Evolutionary conservation across 2,329 filamentous ascomycete species (phyloP).

Genomic region (Ophiostoma sp.): DNA sequence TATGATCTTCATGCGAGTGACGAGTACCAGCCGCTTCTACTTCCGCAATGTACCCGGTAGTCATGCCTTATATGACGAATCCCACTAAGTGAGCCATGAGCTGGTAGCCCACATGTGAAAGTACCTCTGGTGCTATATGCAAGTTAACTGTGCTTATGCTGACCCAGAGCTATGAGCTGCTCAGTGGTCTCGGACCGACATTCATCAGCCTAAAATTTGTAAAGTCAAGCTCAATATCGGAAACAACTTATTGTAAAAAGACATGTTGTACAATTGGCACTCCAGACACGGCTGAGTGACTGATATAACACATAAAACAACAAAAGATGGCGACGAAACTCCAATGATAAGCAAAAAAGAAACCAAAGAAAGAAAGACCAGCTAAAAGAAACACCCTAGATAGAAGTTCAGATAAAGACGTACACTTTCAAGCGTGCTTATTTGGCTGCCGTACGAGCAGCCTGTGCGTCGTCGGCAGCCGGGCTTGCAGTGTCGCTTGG

Average conservation of each 20-base stretch:
- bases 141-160: neutral
- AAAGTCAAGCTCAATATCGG: neutral
- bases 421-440: neutral
- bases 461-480: slow-evolving; percentile 13
- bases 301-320: too few relatives aligned
- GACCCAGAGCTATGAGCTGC: neutral
- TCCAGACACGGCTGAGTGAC: too few relatives aligned
- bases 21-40: neutral
- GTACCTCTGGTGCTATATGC: neutral
- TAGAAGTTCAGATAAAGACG: too few relatives aligned
- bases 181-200: neutral
- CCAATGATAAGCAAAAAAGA: too few relatives aligned
- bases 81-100: neutral
- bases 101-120: neutral
- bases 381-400: too few relatives aligned
- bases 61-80: neutral
- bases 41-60: neutral
- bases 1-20: neutral
- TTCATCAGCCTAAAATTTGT: too few relatives aligned
- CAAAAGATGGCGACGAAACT: too few relatives aligned
- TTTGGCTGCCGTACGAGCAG: neutral
- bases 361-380: too few relatives aligned
- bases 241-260: too few relatives aligned
- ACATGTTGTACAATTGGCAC: too few relatives aligned
- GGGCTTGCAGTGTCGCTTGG: slow-evolving; percentile 37